Evolutionary conservation across 306 rosid species (phyloP).

Genomic region (Sicyos edulis): DNA sequence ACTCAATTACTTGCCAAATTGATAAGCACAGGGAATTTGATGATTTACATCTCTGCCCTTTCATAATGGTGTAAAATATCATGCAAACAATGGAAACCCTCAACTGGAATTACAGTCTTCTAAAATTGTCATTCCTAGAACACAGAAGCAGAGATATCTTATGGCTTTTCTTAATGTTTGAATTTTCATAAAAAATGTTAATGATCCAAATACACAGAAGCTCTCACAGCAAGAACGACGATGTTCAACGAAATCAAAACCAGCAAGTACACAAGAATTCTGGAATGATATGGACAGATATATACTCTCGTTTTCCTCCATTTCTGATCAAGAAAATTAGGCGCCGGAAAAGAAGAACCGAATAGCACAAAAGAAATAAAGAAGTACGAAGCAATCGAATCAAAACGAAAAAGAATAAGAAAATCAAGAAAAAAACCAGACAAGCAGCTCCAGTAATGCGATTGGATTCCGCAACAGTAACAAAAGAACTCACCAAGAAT

Average conservation of each 20-base stretch:
- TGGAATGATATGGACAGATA: neutral
- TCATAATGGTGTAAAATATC: neutral
- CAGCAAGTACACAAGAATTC: neutral
- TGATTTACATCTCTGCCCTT: neutral
- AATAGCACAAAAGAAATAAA: neutral
- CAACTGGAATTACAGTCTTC: neutral
- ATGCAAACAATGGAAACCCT: neutral
- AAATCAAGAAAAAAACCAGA: neutral
- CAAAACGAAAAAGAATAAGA: neutral
- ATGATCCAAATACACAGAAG: neutral
- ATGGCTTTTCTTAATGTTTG: neutral
- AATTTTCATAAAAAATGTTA: neutral
- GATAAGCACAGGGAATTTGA: neutral
- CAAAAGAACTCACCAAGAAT: constrained; percentile 63
- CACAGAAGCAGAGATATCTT: neutral
- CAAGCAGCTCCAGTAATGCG: constrained; percentile 12
- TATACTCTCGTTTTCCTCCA: neutral
- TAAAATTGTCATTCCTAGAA: neutral
- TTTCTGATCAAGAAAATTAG: neutral
- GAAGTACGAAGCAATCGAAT: neutral
- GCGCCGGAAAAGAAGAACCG: neutral
- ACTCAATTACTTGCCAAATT: constrained; percentile 4
- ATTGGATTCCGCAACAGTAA: neutral
- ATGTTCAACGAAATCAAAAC: neutral
- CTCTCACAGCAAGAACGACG: neutral